A percentile compares a stretch with the other conserved stretches of the same genome.
phyloP scores from a whole-genome alignment of 345 rosid species.

The Excoecaria cochinchinensis region DNA sequence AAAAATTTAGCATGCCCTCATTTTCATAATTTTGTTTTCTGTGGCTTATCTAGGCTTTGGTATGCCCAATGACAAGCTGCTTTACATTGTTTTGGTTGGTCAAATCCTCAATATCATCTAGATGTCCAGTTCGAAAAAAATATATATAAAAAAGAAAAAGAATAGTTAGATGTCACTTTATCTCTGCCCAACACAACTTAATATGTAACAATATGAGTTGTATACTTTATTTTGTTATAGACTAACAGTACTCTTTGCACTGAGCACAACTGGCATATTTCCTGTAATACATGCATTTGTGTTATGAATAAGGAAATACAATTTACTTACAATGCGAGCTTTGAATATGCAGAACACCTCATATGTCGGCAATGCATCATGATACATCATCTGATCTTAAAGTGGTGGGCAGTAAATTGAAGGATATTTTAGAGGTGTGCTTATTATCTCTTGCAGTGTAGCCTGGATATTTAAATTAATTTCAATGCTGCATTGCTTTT shows the following conservation, averaged over 20 bases:
- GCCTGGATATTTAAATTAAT: not conserved
- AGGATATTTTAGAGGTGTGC: conserved; percentile 59
- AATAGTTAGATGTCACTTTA: not conserved
- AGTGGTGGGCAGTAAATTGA: conserved; percentile 60
- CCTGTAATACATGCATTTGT: not conserved
- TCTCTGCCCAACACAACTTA: not conserved
- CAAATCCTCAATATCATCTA: not conserved
- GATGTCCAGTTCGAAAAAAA: not conserved
- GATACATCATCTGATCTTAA: conserved; percentile 68
- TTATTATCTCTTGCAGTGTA: conserved; percentile 9
- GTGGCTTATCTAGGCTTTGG: not conserved
- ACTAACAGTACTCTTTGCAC: not conserved
- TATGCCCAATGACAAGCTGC: not conserved
- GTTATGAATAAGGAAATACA: not conserved
- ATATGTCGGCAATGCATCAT: conserved; percentile 78
- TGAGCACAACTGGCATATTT: not conserved
- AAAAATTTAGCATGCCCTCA: not conserved
- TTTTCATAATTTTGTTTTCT: not conserved
- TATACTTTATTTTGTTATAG: not conserved
- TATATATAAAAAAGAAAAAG: not conserved
- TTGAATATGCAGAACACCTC: conserved; percentile 59
- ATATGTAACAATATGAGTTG: not conserved
- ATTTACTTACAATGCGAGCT: not conserved
- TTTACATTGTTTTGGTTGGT: not conserved
- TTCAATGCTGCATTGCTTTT: not conserved